phyloP scores from a whole-genome alignment of 441 rosid genomes.

The Theobroma grandiflorum region DNA sequence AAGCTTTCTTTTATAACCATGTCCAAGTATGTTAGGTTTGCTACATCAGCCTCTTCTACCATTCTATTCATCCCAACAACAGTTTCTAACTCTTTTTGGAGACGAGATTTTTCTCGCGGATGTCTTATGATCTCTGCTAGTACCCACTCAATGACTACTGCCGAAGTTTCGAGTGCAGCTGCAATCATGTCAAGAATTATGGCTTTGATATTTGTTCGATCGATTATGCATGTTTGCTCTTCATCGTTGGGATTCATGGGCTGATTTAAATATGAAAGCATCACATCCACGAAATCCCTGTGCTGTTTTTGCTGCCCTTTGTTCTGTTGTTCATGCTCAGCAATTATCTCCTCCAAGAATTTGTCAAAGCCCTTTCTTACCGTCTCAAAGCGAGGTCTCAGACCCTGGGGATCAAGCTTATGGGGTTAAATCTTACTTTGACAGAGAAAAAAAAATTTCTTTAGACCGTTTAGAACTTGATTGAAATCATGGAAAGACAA shows the following conservation, averaged over 20 bases:
- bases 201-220: slow-evolving; percentile 39
- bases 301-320: slow-evolving; percentile 14
- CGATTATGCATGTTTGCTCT: slow-evolving; percentile 20
- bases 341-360: slow-evolving; percentile 39
- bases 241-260: neutral
- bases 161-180: slow-evolving; percentile 38
- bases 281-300: slow-evolving; percentile 40
- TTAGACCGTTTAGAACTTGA: neutral
- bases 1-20: slow-evolving; percentile 15
- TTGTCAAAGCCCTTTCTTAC: slow-evolving; percentile 28
- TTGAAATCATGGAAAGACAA: neutral
- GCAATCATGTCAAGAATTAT: slow-evolving; percentile 39
- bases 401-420: slow-evolving; percentile 17
- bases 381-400: slow-evolving; percentile 27
- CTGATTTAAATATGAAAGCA: slow-evolving; percentile 31
- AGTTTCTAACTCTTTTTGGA: neutral
- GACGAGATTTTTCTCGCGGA: slow-evolving; percentile 17
- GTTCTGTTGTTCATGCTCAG: slow-evolving; percentile 33
- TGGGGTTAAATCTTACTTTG: neutral
- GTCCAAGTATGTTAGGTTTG: slow-evolving; percentile 2
- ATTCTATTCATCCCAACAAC: neutral
- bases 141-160: slow-evolving; percentile 35
- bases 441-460: too few species aligned
- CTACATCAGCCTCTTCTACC: neutral
- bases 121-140: slow-evolving; percentile 33